Base-by-base conservation (phyloP, 2,329 filamentous ascomycete species). In the Colletotrichum limetticola region DNA sequence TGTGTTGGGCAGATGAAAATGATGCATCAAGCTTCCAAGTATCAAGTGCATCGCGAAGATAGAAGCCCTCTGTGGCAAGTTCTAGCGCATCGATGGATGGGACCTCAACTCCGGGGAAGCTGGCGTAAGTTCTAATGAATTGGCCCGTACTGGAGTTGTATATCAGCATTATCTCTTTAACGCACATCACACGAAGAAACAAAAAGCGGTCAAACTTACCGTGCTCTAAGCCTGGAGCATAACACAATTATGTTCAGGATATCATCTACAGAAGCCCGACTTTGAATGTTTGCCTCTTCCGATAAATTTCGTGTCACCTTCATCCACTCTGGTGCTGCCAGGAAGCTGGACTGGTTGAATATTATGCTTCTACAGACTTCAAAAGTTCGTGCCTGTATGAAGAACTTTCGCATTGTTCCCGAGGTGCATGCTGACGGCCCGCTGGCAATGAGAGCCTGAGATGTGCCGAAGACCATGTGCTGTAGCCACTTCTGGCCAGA, bases 381-480 rank as follows among this genome's bases (percentile, higher is more conserved):
- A 4, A 82, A 82, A 0, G 80, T 75, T 6, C 76, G 77, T 1
- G 67, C 77, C 24, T 83, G 80, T 0, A 75, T 61, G 1, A 82
- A 82, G 57, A 83, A 82, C 0, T 75, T 67, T 2, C 59, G 74
- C 56, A 63, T 74, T 65, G 58, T 55, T 49, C 76, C 77, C 4
- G 77, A 73, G 2, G 46, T 32, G 35, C 78, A 82, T 1, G 73
- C 56, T 19, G 63, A 28, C 16, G 81, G 79, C 0, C 81, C 81
- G 3, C 70, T 76, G 0, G 80, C 80, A 2, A 80, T 67, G 1
- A 83, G 72, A 0, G 81, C 80, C 0, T 73, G 80, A 0, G 79
- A 77, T 0, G 81, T 83, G 8, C 81, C 81, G 28, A 82, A 78
- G 0, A 82, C 78, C 28, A 83, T 76, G 12, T 83, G 81, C 6